Base-by-base conservation (phyloP, 306 rosid genomes). In the Vicia villosa region DNA sequence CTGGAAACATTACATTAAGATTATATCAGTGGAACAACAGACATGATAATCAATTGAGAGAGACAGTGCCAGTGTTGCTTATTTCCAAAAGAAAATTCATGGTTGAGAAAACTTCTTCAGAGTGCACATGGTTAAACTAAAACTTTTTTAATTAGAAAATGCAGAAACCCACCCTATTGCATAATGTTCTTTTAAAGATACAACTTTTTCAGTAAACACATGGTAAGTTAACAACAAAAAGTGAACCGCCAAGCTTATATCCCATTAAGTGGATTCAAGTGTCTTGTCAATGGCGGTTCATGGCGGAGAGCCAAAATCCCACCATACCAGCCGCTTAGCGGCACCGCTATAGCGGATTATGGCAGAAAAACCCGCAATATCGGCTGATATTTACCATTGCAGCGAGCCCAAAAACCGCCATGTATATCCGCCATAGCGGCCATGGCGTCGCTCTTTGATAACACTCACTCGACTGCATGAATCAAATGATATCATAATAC, bases 1-100 rank as follows among this genome's bases (percentile, higher is more conserved):
- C 98, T 94, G 68, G 83, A 85, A 89, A 84, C 67, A 75, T 57
- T 56, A 37, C 59, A 61, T 80, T 72, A 68, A 63, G 72, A 7
- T 43, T 74, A 66, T 34, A 69, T 14, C 56, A 61, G 30, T 16
- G 34, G 69, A 75, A 70, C 70, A 72, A 49, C 58, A 82, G 34
- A 79, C 64, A 63, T 61, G 63, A 70, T 66, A 54, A 71, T 70
- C 40, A 71, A 70, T 61, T 47, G 10, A 68, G 51, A 70, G 70
- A 79, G 64, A 69, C 34, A 40, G 49, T n/a, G n/a, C 49, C 16
- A n/a, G 11, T 75, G 30, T 6, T 26, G 66, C 62, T 75, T 51
- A 68, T 43, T 70, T 59, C 74, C 52, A 65, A 74, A 70, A 14
- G 49, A 71, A 75, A 37, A 61, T 14, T 73, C 52, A 57, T 13